These are phyloP conservation scores for Naganishia vaughanmartiniae DNA, from an alignment of 768 basidiomycete genomes.

Conservation along the genomic window DNA sequence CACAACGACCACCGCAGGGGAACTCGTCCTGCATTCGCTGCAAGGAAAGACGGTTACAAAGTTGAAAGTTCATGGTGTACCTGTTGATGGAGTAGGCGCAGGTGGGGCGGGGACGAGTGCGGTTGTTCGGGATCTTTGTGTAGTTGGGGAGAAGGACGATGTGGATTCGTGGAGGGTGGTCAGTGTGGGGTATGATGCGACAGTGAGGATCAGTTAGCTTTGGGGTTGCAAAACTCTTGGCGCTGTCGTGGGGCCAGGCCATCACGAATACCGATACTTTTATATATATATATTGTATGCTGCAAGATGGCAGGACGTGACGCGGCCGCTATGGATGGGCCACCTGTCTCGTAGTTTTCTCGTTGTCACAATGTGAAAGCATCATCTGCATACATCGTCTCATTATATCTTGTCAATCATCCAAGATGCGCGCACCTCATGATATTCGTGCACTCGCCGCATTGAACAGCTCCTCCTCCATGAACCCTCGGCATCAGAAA, in stretches of 20 bases:
- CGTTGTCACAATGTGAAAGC: too few species aligned
- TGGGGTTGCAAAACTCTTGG: not conserved
- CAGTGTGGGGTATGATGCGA: slow-evolving; percentile 49
- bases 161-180: slow-evolving; percentile 40
- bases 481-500: slow-evolving; percentile 12
- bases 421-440: too few species aligned
- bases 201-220: slow-evolving; percentile 36
- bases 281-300: too few species aligned
- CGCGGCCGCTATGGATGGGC: too few species aligned
- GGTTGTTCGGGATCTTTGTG: slow-evolving; percentile 43
- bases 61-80: slow-evolving; percentile 40
- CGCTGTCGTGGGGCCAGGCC: too few species aligned
- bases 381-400: too few species aligned
- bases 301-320: too few species aligned
- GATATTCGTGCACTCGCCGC: too few species aligned
- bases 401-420: too few species aligned
- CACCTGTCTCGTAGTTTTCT: too few species aligned
- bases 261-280: too few species aligned
- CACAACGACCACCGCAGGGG: slow-evolving; percentile 47
- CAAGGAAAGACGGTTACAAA: slow-evolving; percentile 39
- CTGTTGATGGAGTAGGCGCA: not conserved
- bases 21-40: slow-evolving; percentile 42
- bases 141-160: slow-evolving; percentile 13
- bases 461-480: too few species aligned
- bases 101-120: slow-evolving; percentile 43